phyloP scores from a whole-genome alignment of 2,329 filamentous ascomycete species.

The Colletotrichum karsti region DNA sequence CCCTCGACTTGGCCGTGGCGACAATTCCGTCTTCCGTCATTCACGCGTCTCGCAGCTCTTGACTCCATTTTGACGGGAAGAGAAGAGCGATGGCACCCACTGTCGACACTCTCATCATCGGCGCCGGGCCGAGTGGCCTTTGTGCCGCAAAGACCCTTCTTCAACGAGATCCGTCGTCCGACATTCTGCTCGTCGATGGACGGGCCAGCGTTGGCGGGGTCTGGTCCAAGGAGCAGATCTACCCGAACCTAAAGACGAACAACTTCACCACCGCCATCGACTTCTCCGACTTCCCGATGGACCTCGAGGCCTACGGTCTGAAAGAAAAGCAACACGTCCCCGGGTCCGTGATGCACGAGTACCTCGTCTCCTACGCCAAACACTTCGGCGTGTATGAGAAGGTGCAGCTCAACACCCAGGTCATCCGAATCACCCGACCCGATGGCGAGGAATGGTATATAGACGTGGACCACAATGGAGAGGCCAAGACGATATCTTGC shows the following conservation, averaged over 20 bases:
- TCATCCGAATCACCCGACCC: constrained; percentile 54
- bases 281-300: constrained; percentile 45
- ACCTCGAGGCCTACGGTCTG: constrained; percentile 37
- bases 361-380: constrained; percentile 64
- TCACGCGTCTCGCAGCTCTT: neutral
- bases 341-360: constrained; percentile 62
- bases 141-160: constrained; percentile 56
- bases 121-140: constrained; percentile 47
- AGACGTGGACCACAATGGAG: constrained; percentile 16
- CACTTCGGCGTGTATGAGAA: constrained; percentile 57
- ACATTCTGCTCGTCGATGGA: constrained; percentile 52
- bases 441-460: constrained; percentile 42
- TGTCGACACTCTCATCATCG: constrained; percentile 34
- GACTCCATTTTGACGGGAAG: neutral
- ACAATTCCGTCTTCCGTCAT: neutral
- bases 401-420: constrained; percentile 59
- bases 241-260: constrained; percentile 52
- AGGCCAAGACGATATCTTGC: constrained; percentile 32
- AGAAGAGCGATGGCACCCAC: constrained; percentile 13
- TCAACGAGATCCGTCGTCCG: constrained; percentile 47
- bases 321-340: constrained; percentile 59
- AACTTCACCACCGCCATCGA: constrained; percentile 49
- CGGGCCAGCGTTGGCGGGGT: constrained; percentile 48
- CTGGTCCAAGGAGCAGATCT: constrained; percentile 50
- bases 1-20: neutral